Evolutionary conservation across 441 rosid species (phyloP).

Genomic region (Monsonia emarginata): DNA sequence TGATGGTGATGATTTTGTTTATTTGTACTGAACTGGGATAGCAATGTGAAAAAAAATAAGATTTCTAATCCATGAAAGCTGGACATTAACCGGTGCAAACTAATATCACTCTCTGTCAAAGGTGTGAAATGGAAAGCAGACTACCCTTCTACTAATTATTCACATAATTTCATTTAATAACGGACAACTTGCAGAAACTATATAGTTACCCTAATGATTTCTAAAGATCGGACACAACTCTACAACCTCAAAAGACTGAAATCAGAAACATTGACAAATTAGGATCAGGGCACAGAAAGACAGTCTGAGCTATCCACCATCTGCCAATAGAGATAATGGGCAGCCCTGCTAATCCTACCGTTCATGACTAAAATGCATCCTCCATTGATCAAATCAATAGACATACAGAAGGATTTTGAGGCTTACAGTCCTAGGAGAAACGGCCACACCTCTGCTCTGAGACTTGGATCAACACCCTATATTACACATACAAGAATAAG

Average conservation of each 20-base stretch:
- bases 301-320: not conserved
- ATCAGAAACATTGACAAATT: not conserved
- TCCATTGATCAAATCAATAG: not conserved
- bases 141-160: not conserved
- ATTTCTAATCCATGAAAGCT: not conserved
- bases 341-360: not conserved
- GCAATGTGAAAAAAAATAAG: no score
- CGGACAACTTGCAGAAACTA: not conserved
- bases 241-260: not conserved
- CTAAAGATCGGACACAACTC: not conserved
- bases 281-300: not conserved
- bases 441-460: conserved; percentile 2
- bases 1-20: no score
- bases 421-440: conserved; percentile 3
- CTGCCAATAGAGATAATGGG: not conserved
- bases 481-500: not conserved
- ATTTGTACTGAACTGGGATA: no score
- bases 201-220: not conserved
- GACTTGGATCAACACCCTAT: conserved; percentile 3
- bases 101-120: not conserved
- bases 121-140: not conserved
- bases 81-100: not conserved
- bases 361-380: not conserved
- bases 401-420: not conserved
- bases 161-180: not conserved